Evolutionary conservation across 1,284 basidiomycete genomes (phyloP).

Genomic region (Sporisorium reilianum): DNA sequence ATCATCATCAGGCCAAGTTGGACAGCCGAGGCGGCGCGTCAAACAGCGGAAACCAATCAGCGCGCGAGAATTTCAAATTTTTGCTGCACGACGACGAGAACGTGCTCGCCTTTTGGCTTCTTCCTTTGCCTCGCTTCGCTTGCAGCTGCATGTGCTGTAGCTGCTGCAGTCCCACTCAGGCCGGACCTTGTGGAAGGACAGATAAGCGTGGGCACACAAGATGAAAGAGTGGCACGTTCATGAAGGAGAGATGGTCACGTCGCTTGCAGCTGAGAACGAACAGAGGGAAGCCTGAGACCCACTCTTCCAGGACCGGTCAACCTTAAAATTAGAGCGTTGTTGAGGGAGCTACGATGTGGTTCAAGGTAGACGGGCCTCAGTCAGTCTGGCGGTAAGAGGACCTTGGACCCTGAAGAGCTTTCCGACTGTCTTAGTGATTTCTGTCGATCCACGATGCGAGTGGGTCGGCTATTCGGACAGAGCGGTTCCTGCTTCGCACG

Average conservation of each 20-base stretch:
- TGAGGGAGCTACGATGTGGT: no score
- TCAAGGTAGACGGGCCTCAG: no score
- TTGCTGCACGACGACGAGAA: slow-evolving; percentile 22
- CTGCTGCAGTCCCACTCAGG: background rate
- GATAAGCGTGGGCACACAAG: background rate
- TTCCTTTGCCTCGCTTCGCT: background rate
- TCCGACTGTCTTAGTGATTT: background rate
- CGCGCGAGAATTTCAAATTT: slow-evolving; percentile 2
- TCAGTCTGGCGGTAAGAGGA: background rate
- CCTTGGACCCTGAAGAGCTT: slow-evolving; percentile 2
- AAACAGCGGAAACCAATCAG: slow-evolving; percentile 17
- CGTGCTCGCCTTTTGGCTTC: slow-evolving; percentile 15
- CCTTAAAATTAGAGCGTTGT: background rate
- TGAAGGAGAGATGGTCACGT: background rate
- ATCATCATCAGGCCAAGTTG: slow-evolving; percentile 13
- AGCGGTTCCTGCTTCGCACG: slow-evolving; percentile 29
- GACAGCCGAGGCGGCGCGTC: slow-evolving; percentile 17
- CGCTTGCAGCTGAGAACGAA: background rate
- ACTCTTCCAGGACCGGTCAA: slow-evolving; percentile 2
- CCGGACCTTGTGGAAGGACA: background rate
- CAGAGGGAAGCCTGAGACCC: background rate
- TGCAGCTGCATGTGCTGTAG: background rate
- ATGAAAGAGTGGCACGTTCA: background rate
- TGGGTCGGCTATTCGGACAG: background rate
- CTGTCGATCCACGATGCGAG: slow-evolving; percentile 1